Conservation (phyloP, 208 protist species). For the Polymyxa betae region DNA sequence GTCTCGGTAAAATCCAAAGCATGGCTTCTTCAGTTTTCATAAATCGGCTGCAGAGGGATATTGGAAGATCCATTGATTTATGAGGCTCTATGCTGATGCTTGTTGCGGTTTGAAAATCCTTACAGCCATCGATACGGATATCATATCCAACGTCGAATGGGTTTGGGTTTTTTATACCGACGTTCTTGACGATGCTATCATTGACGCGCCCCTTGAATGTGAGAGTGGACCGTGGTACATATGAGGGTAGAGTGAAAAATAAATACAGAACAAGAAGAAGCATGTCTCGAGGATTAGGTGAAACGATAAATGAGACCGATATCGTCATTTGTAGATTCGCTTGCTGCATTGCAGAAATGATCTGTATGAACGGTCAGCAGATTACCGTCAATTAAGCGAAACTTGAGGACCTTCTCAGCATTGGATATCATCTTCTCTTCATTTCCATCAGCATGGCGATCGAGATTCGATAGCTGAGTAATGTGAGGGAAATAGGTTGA, state of each 20-base stretch:
- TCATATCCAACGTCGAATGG: not conserved
- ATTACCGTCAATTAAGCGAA: not conserved
- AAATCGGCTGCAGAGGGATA: not conserved
- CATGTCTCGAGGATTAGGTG: constrained; percentile 40
- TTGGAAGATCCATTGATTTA: not conserved
- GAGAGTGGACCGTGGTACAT: not conserved
- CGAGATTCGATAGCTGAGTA: not conserved
- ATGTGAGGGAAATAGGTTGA: not conserved
- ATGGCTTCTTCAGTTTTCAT: not conserved
- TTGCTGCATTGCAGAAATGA: constrained; percentile 20
- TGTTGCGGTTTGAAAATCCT: not conserved
- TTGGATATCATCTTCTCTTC: constrained; percentile 7
- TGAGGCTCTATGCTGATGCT: not conserved
- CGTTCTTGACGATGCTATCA: not conserved
- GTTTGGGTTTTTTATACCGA: not conserved
- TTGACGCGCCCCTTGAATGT: not conserved
- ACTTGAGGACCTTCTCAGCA: not conserved
- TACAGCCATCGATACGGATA: not conserved
- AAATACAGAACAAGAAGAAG: constrained; percentile 39
- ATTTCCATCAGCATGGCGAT: not conserved
- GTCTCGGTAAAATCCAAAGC: not conserved
- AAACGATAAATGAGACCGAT: not conserved
- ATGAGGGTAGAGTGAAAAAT: not conserved
- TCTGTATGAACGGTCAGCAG: not conserved
- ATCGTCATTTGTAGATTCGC: not conserved